Conservation (phyloP, 371 early-diverging fungal genomes). For the Mortierella sp. region DNA sequence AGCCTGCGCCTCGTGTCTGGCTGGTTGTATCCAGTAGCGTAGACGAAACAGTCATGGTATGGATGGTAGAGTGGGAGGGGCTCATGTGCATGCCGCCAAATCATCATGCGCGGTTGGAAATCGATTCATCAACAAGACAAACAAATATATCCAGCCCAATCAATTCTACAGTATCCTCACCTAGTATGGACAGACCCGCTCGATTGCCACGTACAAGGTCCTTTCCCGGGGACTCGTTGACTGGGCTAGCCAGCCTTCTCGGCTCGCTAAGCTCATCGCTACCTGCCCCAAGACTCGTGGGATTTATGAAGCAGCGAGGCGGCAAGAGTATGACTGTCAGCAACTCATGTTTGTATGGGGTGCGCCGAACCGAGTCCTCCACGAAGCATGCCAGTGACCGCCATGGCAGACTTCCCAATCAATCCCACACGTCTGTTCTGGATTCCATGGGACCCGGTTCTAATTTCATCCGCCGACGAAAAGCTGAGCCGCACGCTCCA, state of each 20-base stretch:
- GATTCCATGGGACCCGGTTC: conserved; percentile 13
- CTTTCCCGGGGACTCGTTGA: not conserved
- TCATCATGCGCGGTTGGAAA: not conserved
- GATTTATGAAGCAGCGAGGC: conserved; percentile 50
- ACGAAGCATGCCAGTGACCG: not conserved
- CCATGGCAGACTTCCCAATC: conserved; percentile 11
- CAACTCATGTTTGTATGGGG: conserved; percentile 44
- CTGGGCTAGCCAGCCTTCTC: not conserved
- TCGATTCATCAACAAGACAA: not conserved
- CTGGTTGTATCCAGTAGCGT: conserved; percentile 46
- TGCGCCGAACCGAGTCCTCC: conserved; percentile 37
- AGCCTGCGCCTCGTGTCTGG: conserved; percentile 52
- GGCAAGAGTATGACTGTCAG: conserved; percentile 51
- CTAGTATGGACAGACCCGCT: not conserved
- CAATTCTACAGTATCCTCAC: not conserved
- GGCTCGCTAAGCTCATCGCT: conserved; percentile 39
- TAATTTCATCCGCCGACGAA: conserved; percentile 15
- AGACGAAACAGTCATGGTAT: conserved; percentile 55
- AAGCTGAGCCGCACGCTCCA: conserved; percentile 22
- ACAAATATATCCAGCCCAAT: not conserved
- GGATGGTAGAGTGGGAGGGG: conserved; percentile 56
- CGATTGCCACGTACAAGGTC: not conserved
- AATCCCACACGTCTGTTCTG: conserved; percentile 25
- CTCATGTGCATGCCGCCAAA: conserved; percentile 18
- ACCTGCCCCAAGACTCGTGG: conserved; percentile 51